Evolutionary conservation across 1,139 yeast species (phyloP), one percentile per base, ranked within the genome.

Genomic region (Geotrichum phurueaensis): DNA sequence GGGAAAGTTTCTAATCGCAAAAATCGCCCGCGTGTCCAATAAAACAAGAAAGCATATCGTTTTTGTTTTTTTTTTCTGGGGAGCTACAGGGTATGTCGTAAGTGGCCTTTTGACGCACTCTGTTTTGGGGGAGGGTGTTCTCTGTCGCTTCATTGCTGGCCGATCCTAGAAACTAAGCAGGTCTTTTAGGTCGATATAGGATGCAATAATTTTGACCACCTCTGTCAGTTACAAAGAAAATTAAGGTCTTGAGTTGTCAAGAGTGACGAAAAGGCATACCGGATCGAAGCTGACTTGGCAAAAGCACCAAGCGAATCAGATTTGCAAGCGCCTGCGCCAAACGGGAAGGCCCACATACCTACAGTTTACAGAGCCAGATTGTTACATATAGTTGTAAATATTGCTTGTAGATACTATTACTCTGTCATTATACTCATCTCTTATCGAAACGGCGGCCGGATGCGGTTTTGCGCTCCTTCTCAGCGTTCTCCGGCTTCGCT

Each of bases 401-500:
- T 39, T 39, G 47, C 47, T n/a, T 15, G 20, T 39, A 15, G 47
- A 39, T 39, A 39, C 47, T 39, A 39, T 39, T 39, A n/a, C 47
- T 39, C n/a, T 39, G 47, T 39, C 47, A 15, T 39, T 39, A 39
- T 15, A 39, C 47, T 39, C 47, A 39, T 39, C 47, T 39, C n/a
- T 39, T 39, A 18, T 39, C 47, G 47, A 39, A 39, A 39, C 47
- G 47, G 74, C 96, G 82, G 50, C 96, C 96, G 65, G 87, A 81
- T 20, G 94, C 96, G 7, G 96, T 89, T 77, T 87, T 89, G 71
- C 91, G 83, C 68, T 88, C 90, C 64, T 84, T 89, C 67, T 88
- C 95, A 27, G 84, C 85, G 65, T 84, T 89, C 70, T 94, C 99
- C 29, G 97, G 96, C 76, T 92, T 91, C 52, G 99, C 99, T 72